Evolutionary conservation across 23 red algal genomes (phyloP).

Genomic region (Chondrus crispus): DNA sequence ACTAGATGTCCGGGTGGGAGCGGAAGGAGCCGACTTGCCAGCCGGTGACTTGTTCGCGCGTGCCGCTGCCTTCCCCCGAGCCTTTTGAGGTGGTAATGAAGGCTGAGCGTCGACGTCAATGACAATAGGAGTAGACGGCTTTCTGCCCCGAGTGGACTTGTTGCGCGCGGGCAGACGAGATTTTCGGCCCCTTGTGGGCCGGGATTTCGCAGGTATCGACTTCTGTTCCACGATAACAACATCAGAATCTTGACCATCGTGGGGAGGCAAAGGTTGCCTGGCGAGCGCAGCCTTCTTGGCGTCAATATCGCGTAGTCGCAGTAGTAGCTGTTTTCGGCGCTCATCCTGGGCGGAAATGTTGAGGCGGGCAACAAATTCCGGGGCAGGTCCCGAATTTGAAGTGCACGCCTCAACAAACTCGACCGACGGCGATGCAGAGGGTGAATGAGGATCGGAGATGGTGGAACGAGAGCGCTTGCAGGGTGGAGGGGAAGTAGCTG

Average conservation of each 20-base stretch:
- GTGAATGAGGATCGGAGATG: not conserved
- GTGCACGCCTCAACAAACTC: not conserved
- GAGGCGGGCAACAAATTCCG: not conserved
- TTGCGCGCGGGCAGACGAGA: not conserved
- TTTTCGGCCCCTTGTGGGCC: not conserved
- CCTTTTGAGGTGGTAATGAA: not conserved
- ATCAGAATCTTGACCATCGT: not conserved
- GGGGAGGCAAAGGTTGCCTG: not conserved
- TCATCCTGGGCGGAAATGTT: slow-evolving; percentile 18
- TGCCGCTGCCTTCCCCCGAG: not conserved
- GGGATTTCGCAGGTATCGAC: not conserved
- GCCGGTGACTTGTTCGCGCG: not conserved
- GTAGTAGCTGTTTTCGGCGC: slow-evolving; percentile 23
- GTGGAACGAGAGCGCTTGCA: slow-evolving; percentile 8
- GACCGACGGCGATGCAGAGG: not conserved
- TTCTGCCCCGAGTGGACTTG: not conserved
- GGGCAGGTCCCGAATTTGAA: not conserved
- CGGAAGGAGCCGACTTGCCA: not conserved
- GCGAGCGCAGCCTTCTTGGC: slow-evolving; percentile 5
- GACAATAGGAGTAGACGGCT: not conserved
- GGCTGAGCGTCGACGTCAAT: slow-evolving; percentile 9
- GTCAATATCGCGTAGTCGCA: slow-evolving; percentile 28
- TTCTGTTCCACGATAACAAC: slow-evolving; percentile 6
- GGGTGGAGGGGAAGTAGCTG: not conserved
- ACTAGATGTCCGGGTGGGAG: not conserved